Conservation (phyloP, 2,329 filamentous ascomycete genomes). For the Chaetomium olivaceum region DNA sequence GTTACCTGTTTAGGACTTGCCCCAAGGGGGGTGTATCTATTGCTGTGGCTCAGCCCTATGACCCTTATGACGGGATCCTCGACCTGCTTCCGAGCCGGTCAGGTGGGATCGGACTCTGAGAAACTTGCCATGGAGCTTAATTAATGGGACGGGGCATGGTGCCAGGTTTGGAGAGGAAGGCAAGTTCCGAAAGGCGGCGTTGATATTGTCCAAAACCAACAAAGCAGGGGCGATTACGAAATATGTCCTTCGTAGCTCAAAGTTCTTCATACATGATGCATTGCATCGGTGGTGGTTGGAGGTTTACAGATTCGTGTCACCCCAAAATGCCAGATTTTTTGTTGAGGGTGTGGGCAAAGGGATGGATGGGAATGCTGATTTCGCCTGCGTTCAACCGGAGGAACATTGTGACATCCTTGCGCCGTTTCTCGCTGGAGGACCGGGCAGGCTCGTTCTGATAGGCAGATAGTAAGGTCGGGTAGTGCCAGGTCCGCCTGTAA, state of each 20-base stretch:
- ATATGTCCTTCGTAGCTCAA: too few relatives aligned
- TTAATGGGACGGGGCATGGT: background rate
- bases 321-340: conserved; percentile 12
- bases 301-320: background rate
- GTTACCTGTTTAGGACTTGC: background rate
- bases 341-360: background rate
- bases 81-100: background rate
- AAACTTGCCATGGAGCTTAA: background rate
- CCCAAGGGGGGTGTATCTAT: background rate
- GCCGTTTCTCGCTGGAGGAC: background rate
- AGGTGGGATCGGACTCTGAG: background rate
- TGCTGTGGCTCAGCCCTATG: background rate
- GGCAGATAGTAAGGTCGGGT: too few relatives aligned
- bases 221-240: background rate
- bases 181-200: background rate
- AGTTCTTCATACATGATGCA: background rate
- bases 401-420: background rate
- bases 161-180: background rate
- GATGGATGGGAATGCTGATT: too few relatives aligned
- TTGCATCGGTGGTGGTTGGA: background rate
- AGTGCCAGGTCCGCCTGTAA: background rate
- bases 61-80: background rate
- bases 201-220: background rate
- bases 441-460: background rate
- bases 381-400: too few relatives aligned